Evolutionary conservation across 176 grass and related monocot genomes (phyloP).

Genomic region (Pontederia crassipes): DNA sequence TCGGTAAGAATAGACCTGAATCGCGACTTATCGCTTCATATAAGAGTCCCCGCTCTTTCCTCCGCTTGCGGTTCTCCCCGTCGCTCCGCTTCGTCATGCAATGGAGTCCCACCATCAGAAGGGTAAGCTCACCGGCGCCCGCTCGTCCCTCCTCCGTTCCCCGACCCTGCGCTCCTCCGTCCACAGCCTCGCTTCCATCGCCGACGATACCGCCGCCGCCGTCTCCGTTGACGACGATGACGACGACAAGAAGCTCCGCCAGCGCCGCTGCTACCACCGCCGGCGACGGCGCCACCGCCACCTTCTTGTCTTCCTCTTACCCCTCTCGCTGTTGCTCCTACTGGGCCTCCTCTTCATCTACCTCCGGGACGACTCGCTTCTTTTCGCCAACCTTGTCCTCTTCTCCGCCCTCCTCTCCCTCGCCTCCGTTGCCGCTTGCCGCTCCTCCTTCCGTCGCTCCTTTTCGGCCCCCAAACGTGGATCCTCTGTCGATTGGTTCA

Average conservation of each 20-base stretch:
- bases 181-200: conserved; percentile 5
- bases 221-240: neutral
- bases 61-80: too few species aligned
- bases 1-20: too few species aligned
- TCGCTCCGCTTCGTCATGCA: neutral
- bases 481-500: conserved; percentile 1
- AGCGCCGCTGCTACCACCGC: neutral
- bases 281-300: neutral
- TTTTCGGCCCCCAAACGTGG: neutral
- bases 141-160: conserved; percentile 7
- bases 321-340: neutral
- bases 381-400: neutral
- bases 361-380: neutral
- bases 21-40: too few species aligned
- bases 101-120: conserved; percentile 7
- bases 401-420: conserved; percentile 5
- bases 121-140: conserved; percentile 6
- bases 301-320: neutral
- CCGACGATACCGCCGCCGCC: neutral
- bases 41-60: too few species aligned
- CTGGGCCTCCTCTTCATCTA: conserved; percentile 7
- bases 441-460: neutral
- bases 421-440: neutral
- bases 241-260: conserved; percentile 6
- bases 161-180: neutral